Evolutionary conservation across 371 early-diverging fungal genomes (phyloP).

Genomic region (Circinella minor): DNA sequence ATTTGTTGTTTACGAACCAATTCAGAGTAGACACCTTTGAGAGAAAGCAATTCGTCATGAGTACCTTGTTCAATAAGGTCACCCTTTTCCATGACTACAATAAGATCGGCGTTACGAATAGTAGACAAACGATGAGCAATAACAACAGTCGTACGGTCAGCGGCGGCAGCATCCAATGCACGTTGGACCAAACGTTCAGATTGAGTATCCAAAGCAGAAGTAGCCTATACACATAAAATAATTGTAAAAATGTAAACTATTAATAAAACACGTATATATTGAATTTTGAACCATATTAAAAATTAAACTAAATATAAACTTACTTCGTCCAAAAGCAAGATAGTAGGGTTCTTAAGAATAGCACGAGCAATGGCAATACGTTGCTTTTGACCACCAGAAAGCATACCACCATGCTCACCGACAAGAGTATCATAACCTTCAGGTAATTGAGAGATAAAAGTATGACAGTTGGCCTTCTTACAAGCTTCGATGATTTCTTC

Average conservation of each 20-base stretch:
- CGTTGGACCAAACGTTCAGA: conserved; percentile 83
- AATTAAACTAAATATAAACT: neutral
- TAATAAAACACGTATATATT: neutral
- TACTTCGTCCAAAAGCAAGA: conserved; percentile 40
- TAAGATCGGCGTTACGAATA: conserved; percentile 76
- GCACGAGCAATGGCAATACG: conserved; percentile 47
- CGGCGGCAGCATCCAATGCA: conserved; percentile 76
- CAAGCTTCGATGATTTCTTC: conserved; percentile 63
- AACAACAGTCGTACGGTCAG: conserved; percentile 82
- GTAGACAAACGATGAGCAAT: conserved; percentile 89
- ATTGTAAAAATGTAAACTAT: neutral
- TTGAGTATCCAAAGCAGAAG: conserved; percentile 76
- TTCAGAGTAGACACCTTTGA: conserved; percentile 53
- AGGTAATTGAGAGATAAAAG: conserved; percentile 77
- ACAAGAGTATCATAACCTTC: conserved; percentile 70
- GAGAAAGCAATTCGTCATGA: conserved; percentile 60
- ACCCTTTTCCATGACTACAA: conserved; percentile 77
- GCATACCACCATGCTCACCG: conserved; percentile 66
- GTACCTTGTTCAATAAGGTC: conserved; percentile 71
- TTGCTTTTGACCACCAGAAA: conserved; percentile 79
- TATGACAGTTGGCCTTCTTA: conserved; percentile 72
- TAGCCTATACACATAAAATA: conserved; percentile 62
- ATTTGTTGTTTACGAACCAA: conserved; percentile 59
- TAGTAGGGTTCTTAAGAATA: conserved; percentile 34
- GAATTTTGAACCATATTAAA: too few relatives aligned